phyloP scores from a whole-genome alignment of 352 stramenopile species.

The Globisporangium middletonii region DNA sequence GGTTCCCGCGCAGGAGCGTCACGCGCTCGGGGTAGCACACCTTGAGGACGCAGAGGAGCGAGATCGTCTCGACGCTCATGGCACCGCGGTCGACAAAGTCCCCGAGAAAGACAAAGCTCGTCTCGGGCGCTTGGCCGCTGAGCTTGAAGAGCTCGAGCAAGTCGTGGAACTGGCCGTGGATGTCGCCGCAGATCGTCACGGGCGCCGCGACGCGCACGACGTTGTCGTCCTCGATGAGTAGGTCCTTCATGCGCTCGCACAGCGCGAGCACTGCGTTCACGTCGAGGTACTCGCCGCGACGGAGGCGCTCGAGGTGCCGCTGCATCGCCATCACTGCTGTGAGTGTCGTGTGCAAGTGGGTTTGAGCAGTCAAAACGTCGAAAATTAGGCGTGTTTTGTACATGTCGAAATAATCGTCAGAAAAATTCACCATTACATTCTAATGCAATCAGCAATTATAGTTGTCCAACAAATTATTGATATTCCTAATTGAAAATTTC shows the following conservation, averaged over 20 bases:
- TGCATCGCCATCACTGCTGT: constrained; percentile 23
- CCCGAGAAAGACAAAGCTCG: constrained; percentile 93
- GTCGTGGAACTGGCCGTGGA: constrained; percentile 98
- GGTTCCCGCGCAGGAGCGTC: constrained; percentile 94
- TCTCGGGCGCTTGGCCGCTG: constrained; percentile 80
- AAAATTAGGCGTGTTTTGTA: too few relatives aligned
- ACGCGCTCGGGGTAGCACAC: constrained; percentile 88
- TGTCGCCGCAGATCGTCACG: constrained; percentile 89
- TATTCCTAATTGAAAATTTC: too few relatives aligned
- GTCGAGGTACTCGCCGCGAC: constrained; percentile 48
- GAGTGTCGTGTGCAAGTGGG: too few relatives aligned
- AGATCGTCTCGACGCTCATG: constrained; percentile 93
- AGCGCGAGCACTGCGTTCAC: constrained; percentile 48
- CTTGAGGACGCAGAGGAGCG: constrained; percentile 87
- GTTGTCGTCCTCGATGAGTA: constrained; percentile 77
- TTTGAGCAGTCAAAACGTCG: too few relatives aligned
- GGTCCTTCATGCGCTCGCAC: constrained; percentile 62
- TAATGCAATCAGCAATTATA: too few relatives aligned
- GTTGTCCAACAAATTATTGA: too few relatives aligned
- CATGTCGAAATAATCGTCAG: too few relatives aligned
- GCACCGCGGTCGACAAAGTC: constrained; percentile 97
- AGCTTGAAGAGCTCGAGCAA: constrained; percentile 92
- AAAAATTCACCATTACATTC: too few relatives aligned
- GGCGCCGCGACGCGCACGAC: constrained; percentile 70
- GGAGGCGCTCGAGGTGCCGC: constrained; percentile 53